Base-by-base conservation (phyloP, 805 yeast genomes). In the Clavispora asparagi region DNA sequence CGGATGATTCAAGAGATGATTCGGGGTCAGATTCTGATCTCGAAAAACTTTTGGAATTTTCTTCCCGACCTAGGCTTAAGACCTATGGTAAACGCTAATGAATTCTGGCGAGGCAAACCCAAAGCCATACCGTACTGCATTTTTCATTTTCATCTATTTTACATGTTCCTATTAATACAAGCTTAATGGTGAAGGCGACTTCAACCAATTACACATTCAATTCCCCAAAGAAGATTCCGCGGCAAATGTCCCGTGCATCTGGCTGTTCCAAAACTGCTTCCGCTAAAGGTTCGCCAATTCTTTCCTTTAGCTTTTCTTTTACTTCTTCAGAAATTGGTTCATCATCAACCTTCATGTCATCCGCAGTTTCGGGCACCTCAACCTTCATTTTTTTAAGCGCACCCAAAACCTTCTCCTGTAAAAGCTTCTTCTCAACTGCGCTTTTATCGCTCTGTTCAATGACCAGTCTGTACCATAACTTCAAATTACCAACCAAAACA, bases 211-310 rank as follows among this genome's bases (percentile, higher is more conserved):
- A 38, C 12, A 45, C 38, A 30, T 32, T 40, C 14, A 63, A 40
- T 55, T 84, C 91, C 8, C 92, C 95, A 60, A 86, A 83, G 61
- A 85, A 86, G 10, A 87, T 76, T 6, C 90, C 90, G 49, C 78
- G 71, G 27, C 74, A 74, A 12, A 86, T 70, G 38, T 68, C 74
- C 49, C 65, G 70, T 1, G 81, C 79, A 58, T 77, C 72, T 4
- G 65, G 62, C 48, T 77, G 74, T 33, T 72, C 68, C 14, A 74
- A 53, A 3, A 88, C 70, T 26, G 65, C 67, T 7, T 73, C 65
- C 1, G 86, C 73, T 44, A 89, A 66, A 0, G 74, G 65, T 13
- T 68, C 72, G 40, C 96, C 96, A 14, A 87, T 71, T 57, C 86
- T 77, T 4, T 73, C 76, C 7, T 56, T 67, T 40, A 87, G 63